Evolutionary conservation across 2,329 filamentous ascomycete genomes (phyloP), one percentile per base, ranked within the genome.

Genomic region (Fusarium chlamydosporum): DNA sequence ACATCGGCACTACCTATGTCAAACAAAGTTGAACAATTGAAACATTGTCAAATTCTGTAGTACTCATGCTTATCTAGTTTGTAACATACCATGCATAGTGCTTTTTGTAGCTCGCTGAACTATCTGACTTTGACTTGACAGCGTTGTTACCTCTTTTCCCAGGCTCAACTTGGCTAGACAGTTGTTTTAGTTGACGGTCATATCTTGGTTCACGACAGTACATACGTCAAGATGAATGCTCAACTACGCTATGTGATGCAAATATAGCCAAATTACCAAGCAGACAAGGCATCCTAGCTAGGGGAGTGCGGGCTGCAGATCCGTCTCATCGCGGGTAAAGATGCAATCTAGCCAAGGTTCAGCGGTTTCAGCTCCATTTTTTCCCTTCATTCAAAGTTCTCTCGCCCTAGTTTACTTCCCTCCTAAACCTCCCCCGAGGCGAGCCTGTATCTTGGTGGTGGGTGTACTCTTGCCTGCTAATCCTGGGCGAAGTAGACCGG

Each of bases 301-400:
- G 56, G 40, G 68, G 57, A 52, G 63, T 33, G 47, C 58, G 59
- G 65, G 51, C 47, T 65, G 46, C 61, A 57, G 61, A 65, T 59
- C 62, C 61, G 66, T 56, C 61, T 70, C 71, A 61, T 67, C 66
- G 58, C 65, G 56, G 55, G 45, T 41, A 42, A 71, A 50, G 41
- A 60, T 60, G 64, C 56, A 61, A 57, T 55, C 57, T 61, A 53
- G 26, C 31, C 40, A 55, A 62, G 40, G 56, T 69, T 62, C 52
- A 57, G 42, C 52, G 26, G 38, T 26, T 29, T 40, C 33, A 43
- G 40, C 20, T 43, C 56, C 43, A 67, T 33, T 50, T 47, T 48
- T 42, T 26, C 18, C 10, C 47, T 38, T 26, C 18, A 15, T 16
- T 20, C 47, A 29, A 12, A 37, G 50, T 38, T 50, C 45, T 35